Evolutionary conservation across 768 basidiomycete genomes (phyloP).

Genomic region (Boletus speciosus): DNA sequence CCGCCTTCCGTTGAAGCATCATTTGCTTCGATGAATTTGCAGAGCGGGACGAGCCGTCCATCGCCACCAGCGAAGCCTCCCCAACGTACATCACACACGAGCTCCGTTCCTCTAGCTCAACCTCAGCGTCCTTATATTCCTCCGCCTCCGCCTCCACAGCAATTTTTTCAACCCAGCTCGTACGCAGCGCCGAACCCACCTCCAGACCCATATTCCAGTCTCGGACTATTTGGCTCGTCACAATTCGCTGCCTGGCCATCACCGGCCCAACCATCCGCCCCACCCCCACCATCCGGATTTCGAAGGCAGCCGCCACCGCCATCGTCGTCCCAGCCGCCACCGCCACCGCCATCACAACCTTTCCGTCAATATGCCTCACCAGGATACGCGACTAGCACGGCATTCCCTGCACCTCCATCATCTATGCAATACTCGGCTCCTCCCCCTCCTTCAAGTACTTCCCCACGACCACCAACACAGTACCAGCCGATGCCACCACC

Average conservation of each 20-base stretch:
- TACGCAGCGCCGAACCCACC: slow-evolving; percentile 22
- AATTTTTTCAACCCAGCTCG: slow-evolving; percentile 18
- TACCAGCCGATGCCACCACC: slow-evolving; percentile 31
- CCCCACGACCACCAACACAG: slow-evolving; percentile 20
- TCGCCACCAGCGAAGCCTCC: slow-evolving; percentile 30
- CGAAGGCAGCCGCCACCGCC: slow-evolving; percentile 19
- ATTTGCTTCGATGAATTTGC: slow-evolving; percentile 57
- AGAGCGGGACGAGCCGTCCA: slow-evolving; percentile 24
- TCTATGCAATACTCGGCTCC: slow-evolving; percentile 25
- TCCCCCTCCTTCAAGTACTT: slow-evolving; percentile 11
- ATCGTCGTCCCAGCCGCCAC: slow-evolving; percentile 17
- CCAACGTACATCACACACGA: slow-evolving; percentile 26
- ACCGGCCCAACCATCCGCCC: slow-evolving; percentile 10
- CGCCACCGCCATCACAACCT: slow-evolving; percentile 16
- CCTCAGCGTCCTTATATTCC: slow-evolving; percentile 24
- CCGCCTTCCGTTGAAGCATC: slow-evolving; percentile 45
- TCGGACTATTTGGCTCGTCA: slow-evolving; percentile 28
- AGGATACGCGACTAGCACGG: slow-evolving; percentile 12
- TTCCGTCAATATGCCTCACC: slow-evolving; percentile 17
- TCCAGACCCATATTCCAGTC: slow-evolving; percentile 35
- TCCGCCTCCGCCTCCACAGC: slow-evolving; percentile 17
- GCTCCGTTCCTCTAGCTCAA: slow-evolving; percentile 10
- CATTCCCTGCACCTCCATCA: slow-evolving; percentile 29
- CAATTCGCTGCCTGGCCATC: slow-evolving; percentile 3
- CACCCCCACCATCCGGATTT: slow-evolving; percentile 19